Evolutionary conservation across 768 basidiomycete genomes (phyloP), one percentile per base, ranked within the genome.

Genomic region (Leccinum subgranulosum): DNA sequence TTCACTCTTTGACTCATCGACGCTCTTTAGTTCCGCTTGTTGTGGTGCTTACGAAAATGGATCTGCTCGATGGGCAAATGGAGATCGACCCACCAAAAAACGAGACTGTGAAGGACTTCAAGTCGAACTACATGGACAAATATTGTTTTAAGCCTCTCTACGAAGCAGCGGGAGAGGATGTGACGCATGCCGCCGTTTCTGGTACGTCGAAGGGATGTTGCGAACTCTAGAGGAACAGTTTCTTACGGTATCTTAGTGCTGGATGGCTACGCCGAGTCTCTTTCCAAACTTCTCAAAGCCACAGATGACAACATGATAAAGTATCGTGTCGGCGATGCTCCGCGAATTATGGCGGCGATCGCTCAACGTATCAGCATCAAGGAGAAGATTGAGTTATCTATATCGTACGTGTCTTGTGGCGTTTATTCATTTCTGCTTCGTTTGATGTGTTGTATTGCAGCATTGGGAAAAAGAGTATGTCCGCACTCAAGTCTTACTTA

Each of bases 341-440:
- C 62, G 1, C 54, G 52, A 11, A 11, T 46, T 14, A 7, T 54
- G 27, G 62, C 62, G 5, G 15, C 53, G 28, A 64, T 64, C 6
- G 62, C 62, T 28, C 62, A 63, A 9, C 58, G 62, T 6, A 45
- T 64, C 29, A 60, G 55, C 3, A 52, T 64, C 23, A 63, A 63
- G 49, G 46, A 60, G 12, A 64, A 64, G 19, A 43, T 64, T 4
- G 62, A 64, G 4, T n/a, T 25, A 45, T 63, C 62, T 2, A 54
- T 64, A 33, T 11, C 49, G 62, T 60, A 60, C 3, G 57, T 50
- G 4, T 2, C 12, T 6, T 21, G 46, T 29, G 23, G 6, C 15
- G 7, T 34, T 15, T 6, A 2, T 15, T 8, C 5, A 19, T 47
- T 6, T 5, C 6, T 23, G 17, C 48, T 33, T 34, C 23, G 6